These are phyloP conservation scores for Chenopodium berlandieri DNA, from an alignment of 148 eudicot species.

Conservation along the genomic window DNA sequence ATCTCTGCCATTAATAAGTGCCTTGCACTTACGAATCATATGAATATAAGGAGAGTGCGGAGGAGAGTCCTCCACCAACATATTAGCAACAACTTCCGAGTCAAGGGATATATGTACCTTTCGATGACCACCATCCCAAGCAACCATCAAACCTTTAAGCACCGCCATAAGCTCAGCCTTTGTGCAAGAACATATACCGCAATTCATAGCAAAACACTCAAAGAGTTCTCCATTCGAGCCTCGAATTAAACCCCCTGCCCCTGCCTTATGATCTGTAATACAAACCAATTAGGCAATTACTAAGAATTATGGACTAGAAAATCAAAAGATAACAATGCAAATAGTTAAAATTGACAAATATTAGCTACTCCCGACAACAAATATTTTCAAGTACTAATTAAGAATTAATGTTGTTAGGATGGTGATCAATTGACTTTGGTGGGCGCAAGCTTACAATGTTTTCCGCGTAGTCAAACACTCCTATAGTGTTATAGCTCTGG, in stretches of 20 bases:
- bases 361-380: too few relatives aligned
- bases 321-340: too few relatives aligned
- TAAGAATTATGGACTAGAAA: too few relatives aligned
- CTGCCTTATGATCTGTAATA: background rate
- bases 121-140: background rate
- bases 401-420: too few relatives aligned
- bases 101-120: background rate
- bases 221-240: background rate
- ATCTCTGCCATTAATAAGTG: background rate
- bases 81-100: background rate
- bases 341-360: too few relatives aligned
- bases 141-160: background rate
- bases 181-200: background rate
- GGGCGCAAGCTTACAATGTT: too few relatives aligned
- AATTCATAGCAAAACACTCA: background rate
- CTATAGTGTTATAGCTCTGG: too few relatives aligned
- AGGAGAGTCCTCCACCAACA: background rate
- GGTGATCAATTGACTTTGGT: too few relatives aligned
- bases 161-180: background rate
- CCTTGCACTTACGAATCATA: background rate
- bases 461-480: too few relatives aligned
- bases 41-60: background rate
- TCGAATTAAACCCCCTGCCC: background rate
- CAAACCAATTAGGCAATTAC: too few relatives aligned
- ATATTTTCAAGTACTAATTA: too few relatives aligned